Evolutionary conservation across 495 filamentous ascomycete species (phyloP).

Genomic region (Podospora australis): DNA sequence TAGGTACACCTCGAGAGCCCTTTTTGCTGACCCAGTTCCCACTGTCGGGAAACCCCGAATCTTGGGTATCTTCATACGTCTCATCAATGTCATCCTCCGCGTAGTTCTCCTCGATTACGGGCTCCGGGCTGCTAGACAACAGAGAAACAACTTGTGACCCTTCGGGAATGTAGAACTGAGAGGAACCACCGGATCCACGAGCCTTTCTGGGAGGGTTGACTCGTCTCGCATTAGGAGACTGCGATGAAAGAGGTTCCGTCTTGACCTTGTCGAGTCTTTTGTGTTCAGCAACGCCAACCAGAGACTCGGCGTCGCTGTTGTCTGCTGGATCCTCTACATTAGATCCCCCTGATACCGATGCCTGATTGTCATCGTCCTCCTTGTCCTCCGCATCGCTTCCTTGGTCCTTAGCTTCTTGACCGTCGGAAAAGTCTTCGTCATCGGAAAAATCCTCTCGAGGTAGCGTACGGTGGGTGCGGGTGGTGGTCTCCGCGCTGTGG

Average conservation of each 20-base stretch:
- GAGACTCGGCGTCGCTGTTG: no score
- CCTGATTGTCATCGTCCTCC: not conserved
- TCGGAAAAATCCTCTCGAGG: no score
- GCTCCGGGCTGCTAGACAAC: constrained; percentile 32
- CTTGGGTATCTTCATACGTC: constrained; percentile 24
- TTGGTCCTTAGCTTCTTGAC: constrained; percentile 27
- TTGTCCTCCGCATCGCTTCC: constrained; percentile 22
- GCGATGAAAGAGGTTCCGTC: not conserved
- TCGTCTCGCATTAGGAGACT: not conserved
- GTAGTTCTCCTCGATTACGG: constrained; percentile 32
- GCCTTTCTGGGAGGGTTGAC: not conserved
- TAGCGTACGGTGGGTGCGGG: no score
- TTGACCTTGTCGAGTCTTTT: no score
- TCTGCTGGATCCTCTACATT: not conserved
- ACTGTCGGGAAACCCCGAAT: constrained; percentile 5
- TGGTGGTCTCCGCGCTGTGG: no score
- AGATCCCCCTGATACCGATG: no score
- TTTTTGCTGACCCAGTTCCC: not conserved
- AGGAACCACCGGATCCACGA: not conserved
- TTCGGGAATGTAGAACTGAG: constrained; percentile 25
- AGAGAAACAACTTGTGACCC: constrained; percentile 37
- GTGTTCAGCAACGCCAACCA: no score
- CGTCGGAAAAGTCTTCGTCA: no score
- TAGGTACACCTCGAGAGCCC: constrained; percentile 11
- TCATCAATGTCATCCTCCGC: constrained; percentile 38